Percentiles rank a stretch among this genome's conserved stretches.
Conservation (phyloP, 306 rosid species). For the Rubus parviflorus region DNA sequence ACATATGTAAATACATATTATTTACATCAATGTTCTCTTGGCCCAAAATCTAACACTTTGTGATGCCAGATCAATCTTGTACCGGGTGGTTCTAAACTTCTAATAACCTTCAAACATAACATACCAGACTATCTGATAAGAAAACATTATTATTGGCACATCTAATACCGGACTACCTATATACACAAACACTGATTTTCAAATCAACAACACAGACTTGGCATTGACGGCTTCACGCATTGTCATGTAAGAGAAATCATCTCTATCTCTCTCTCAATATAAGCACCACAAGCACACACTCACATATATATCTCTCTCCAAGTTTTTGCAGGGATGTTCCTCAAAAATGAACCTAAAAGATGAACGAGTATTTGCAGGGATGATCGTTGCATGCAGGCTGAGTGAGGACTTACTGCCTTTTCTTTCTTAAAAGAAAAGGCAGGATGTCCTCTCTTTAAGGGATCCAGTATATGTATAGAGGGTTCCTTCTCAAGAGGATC, state of each 20-base stretch:
- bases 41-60: not conserved
- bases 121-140: not conserved
- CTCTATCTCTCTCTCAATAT: too few species aligned
- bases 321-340: too few species aligned
- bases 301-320: not conserved
- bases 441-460: too few species aligned
- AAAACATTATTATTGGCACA: not conserved
- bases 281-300: not conserved
- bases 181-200: not conserved
- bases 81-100: not conserved
- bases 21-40: not conserved
- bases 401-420: too few species aligned
- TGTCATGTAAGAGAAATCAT: too few species aligned
- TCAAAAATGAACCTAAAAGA: too few species aligned
- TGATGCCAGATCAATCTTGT: not conserved
- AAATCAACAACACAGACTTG: not conserved
- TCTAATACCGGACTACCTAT: not conserved
- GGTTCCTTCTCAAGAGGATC: too few species aligned
- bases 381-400: too few species aligned
- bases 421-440: too few species aligned
- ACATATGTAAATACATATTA: not conserved
- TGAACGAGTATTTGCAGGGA: too few species aligned
- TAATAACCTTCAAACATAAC: not conserved
- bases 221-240: not conserved
- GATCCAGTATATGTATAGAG: too few species aligned